These are phyloP conservation scores for Zoysia japonica DNA, from an alignment of 176 grass and related monocot genomes.

Conservation along the genomic window DNA sequence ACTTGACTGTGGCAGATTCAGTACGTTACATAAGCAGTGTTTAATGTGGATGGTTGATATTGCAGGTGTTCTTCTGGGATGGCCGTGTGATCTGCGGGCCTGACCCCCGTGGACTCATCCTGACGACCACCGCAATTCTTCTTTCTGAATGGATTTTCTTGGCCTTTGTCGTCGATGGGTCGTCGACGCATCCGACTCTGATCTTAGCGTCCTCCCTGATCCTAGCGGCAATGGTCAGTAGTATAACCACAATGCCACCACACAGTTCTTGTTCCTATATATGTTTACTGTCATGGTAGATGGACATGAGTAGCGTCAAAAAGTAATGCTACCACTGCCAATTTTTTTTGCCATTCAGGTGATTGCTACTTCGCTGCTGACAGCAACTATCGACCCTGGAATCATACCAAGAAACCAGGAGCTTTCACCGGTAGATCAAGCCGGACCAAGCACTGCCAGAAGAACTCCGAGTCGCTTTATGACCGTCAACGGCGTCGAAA, in stretches of 20 bases:
- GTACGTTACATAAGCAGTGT: background rate
- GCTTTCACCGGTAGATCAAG: conserved; percentile 1
- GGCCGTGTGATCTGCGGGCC: conserved; percentile 68
- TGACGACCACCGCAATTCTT: conserved; percentile 51
- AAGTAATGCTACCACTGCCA: background rate
- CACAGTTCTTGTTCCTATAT: background rate
- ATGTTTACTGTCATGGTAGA: background rate
- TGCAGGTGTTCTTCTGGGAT: conserved; percentile 74
- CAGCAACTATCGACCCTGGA: conserved; percentile 58
- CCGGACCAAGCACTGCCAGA: background rate
- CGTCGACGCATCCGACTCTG: background rate
- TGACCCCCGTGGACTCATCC: conserved; percentile 53
- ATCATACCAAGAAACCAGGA: conserved; percentile 51
- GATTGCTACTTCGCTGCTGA: conserved; percentile 44
- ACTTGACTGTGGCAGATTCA: background rate
- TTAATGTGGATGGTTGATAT: background rate
- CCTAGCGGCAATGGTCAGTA: conserved; percentile 49
- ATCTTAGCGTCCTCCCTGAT: conserved; percentile 34
- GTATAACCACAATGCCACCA: background rate
- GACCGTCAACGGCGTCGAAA: conserved; percentile 35
- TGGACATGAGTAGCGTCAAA: background rate
- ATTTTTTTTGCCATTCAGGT: conserved; percentile 29
- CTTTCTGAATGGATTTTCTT: conserved; percentile 55
- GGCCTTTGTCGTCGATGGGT: conserved; percentile 15
- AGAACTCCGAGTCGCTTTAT: conserved; percentile 24